Base-by-base conservation (phyloP, 2,329 filamentous ascomycete genomes). In the Trichoderma lentiforme region DNA sequence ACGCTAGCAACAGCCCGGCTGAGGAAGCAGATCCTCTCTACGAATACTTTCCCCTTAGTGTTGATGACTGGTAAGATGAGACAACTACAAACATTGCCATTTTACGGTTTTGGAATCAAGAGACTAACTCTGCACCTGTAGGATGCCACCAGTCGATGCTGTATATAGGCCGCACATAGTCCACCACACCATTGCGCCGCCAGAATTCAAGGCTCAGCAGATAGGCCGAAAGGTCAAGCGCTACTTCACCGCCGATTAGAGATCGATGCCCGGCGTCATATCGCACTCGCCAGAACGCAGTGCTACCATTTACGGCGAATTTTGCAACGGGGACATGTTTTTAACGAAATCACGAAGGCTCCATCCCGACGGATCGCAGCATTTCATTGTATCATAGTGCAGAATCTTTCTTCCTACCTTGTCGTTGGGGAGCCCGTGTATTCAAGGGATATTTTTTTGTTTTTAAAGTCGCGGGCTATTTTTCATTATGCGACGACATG, bases 161-260 rank as follows among this genome's bases (percentile, higher is more conserved):
- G 91, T 97, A 18, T 97, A 97, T 80, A 87, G 94, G 63, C 95
- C 95, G 6, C 95, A 98, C 80, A 93, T 97, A 18, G 95, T 98
- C 3, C 95, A 98, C 81, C 95, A 98, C 79, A 95, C 93, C 18
- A 87, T 88, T 61, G 85, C 92, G 62, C 90, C 91, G 11, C 86
- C 89, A 5, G 91, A 93, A 76, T 86, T 92, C 76, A 92, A 92
- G 78, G 90, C 91, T 3, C 88, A 91, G 73, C 88, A 91, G 76
- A 83, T 89, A 2, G 85, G 87, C 76, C 91, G 85, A 77, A 91
- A 90, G 78, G 87, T 89, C 56, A 93, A 93, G 80, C 86, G 91
- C 71, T 93, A 93, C 77, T 93, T 93, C 79, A 88, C 89, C 4
- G 90, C 90, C 4, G 91, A 92, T 68, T 89, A 74, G 82, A 57